Percentiles rank a stretch among this genome's conserved stretches.
phyloP scores from a whole-genome alignment of 78 protist species.

The Dictyostelium discoideum region DNA sequence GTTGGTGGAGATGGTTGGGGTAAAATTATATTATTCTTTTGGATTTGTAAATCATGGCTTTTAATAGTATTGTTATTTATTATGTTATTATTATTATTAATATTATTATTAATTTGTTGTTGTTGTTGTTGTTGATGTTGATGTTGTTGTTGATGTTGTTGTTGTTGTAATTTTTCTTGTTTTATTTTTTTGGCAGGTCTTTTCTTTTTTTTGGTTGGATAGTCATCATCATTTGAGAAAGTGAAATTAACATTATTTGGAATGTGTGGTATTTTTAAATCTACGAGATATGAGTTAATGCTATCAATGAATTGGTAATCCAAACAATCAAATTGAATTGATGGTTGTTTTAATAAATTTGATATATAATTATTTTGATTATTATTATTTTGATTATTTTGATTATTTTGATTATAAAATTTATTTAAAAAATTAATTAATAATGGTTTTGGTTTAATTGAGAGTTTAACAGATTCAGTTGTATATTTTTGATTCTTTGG shows the following conservation, averaged over 20 bases:
- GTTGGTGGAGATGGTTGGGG: neutral
- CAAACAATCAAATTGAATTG: neutral
- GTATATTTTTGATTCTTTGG: neutral
- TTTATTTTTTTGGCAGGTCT: neutral
- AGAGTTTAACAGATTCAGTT: neutral
- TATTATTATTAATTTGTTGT: neutral
- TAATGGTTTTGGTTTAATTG: neutral
- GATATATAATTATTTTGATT: neutral
- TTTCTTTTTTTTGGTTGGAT: neutral
- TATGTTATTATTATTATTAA: neutral
- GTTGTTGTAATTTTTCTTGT: neutral
- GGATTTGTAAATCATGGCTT: neutral
- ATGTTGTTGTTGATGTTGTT: conserved; percentile 3
- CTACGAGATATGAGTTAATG: neutral
- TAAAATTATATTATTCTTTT: neutral
- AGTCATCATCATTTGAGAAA: neutral
- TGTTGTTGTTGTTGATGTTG: conserved; percentile 2
- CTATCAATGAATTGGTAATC: neutral
- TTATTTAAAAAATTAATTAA: neutral
- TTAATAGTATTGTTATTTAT: neutral
- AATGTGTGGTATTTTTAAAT: neutral
- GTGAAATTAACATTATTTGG: neutral
- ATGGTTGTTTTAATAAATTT: neutral
- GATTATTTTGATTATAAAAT: too few species aligned
- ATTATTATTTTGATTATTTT: too few species aligned